Evolutionary conservation across 2,329 filamentous ascomycete genomes (phyloP).

Genomic region (Botrytis byssoidea): DNA sequence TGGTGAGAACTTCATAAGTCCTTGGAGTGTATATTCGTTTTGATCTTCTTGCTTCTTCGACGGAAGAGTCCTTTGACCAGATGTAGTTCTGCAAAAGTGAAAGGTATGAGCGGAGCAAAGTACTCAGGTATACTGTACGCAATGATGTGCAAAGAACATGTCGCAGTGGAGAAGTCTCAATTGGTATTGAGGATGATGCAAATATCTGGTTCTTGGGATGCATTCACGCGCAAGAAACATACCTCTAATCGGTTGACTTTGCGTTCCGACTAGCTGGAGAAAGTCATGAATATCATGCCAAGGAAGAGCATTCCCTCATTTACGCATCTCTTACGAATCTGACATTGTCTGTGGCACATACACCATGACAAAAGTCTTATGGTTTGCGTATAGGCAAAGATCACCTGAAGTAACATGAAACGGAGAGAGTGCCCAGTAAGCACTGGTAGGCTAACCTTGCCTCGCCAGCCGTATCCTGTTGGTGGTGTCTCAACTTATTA

Average conservation of each 20-base stretch:
- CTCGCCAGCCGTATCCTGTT: background rate
- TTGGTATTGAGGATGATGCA: background rate
- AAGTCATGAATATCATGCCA: background rate
- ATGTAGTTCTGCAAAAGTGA: background rate
- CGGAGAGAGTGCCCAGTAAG: background rate
- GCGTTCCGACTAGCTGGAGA: background rate
- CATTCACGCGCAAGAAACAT: background rate
- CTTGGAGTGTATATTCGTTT: background rate
- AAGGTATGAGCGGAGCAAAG: background rate
- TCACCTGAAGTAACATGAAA: conserved; percentile 7
- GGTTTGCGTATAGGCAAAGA: background rate
- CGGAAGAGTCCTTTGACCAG: background rate
- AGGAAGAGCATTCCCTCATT: background rate
- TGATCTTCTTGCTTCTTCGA: conserved; percentile 5
- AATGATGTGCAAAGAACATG: background rate
- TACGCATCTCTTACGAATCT: background rate
- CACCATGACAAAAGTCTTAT: background rate
- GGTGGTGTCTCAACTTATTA: conserved; percentile 4
- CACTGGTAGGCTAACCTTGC: background rate
- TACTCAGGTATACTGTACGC: background rate
- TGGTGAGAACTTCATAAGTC: background rate
- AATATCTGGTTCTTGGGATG: background rate
- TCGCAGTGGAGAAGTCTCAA: conserved; percentile 8
- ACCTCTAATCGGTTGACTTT: background rate
- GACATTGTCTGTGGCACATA: background rate